A percentile compares a stretch with the other conserved stretches of the same genome.
These are phyloP conservation scores for Monilinia laxa DNA, from an alignment of 2,329 filamentous ascomycete species.

Conservation along the genomic window DNA sequence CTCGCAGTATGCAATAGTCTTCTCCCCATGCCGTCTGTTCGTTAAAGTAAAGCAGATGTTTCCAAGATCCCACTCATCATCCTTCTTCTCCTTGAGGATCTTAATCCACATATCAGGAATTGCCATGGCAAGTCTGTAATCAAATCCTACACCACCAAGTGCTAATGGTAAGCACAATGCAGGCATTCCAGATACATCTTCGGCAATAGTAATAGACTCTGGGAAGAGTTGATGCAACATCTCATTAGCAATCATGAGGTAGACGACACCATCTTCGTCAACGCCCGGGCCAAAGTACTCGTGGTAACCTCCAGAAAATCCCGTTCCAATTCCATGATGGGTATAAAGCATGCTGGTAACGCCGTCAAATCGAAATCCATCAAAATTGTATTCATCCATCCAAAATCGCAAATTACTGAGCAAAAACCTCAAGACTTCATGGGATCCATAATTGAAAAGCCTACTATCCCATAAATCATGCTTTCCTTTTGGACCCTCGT, in stretches of 20 bases:
- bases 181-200: conserved; percentile 98
- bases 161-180: conserved; percentile 85
- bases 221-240: conserved; percentile 91
- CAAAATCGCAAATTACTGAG: conserved; percentile 95
- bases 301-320: conserved; percentile 96
- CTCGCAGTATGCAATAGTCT: conserved; percentile 97
- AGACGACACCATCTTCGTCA: conserved; percentile 90
- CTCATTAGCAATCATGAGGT: conserved; percentile 95
- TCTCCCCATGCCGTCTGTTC: conserved; percentile 91
- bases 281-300: conserved; percentile 91
- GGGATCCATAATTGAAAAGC: conserved; percentile 93
- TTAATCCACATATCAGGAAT: conserved; percentile 99
- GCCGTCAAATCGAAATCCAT: conserved; percentile 96
- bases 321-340: conserved; percentile 97
- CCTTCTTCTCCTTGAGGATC: conserved; percentile 88
- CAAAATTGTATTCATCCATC: conserved; percentile 98
- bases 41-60: conserved; percentile 83
- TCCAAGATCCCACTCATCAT: conserved; percentile 83
- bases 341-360: conserved; percentile 97
- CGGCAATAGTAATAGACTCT: conserved; percentile 84
- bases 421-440: conserved; percentile 94
- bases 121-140: conserved; percentile 96
- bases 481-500: conserved; percentile 76
- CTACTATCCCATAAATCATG: conserved; percentile 97
- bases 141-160: conserved; percentile 90